A percentile compares a stretch with the other conserved stretches of the same genome.
phyloP scores from a whole-genome alignment of 495 filamentous ascomycete genomes.

The Pseudevernia furfuracea region DNA sequence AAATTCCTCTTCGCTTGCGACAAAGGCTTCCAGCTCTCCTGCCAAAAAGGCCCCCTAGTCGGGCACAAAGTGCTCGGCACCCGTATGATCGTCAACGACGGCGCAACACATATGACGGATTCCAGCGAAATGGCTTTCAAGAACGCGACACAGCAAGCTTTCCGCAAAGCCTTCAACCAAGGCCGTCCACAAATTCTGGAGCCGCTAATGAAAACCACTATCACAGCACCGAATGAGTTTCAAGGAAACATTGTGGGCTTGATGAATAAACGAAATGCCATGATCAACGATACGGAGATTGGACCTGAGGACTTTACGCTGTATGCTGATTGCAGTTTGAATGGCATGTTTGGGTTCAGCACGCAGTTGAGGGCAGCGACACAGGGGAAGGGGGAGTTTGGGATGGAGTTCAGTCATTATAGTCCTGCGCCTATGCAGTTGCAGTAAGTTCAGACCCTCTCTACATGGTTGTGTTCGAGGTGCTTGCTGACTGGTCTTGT shows the following conservation, averaged over 20 bases:
- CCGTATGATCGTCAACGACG: conserved; percentile 89
- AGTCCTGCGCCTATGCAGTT: conserved; percentile 75
- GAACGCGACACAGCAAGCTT: conserved; percentile 90
- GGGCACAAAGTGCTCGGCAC: conserved; percentile 90
- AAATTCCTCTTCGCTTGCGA: conserved; percentile 95
- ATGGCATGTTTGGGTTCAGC: conserved; percentile 96
- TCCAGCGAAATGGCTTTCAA: conserved; percentile 99
- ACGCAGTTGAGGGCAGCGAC: conserved; percentile 83
- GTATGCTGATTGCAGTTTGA: conserved; percentile 82
- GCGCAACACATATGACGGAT: conserved; percentile 96
- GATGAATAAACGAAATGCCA: conserved; percentile 92
- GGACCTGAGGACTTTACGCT: conserved; percentile 95
- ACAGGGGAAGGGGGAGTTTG: conserved; percentile 98
- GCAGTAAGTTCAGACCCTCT: conserved; percentile 55
- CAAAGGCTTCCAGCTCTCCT: conserved; percentile 84
- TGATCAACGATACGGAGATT: conserved; percentile 93
- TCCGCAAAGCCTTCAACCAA: conserved; percentile 84
- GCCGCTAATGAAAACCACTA: conserved; percentile 95
- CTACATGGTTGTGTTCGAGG: background rate
- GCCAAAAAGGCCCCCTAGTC: conserved; percentile 82
- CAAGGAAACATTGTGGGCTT: conserved; percentile 92
- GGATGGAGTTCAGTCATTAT: conserved; percentile 98
- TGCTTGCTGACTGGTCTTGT: conserved; percentile 15
- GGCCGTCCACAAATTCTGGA: conserved; percentile 78
- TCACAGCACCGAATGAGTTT: conserved; percentile 95